Conservation (phyloP, 306 rosid species). For the Citrullus mucosospermus region DNA sequence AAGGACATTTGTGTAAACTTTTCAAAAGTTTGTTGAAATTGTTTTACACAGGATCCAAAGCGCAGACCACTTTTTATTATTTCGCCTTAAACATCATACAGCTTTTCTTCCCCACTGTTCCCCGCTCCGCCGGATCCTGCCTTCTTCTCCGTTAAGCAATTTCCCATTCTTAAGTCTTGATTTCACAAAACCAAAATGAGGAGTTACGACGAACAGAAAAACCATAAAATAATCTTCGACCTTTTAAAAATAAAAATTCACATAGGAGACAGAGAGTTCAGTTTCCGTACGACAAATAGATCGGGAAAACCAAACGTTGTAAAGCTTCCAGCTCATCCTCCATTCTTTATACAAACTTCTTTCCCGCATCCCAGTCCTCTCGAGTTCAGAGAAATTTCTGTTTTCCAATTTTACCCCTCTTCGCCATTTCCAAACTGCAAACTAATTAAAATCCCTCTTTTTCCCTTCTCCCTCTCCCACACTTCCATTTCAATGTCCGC, state of each 20-base stretch:
- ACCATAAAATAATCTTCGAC: background rate
- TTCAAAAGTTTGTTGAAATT: too few species aligned
- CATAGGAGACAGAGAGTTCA: background rate
- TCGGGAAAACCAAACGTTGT: conserved; percentile 5
- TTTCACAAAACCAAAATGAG: background rate
- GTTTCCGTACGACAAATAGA: background rate
- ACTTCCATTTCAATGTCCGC: conserved; percentile 23
- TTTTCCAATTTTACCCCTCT: background rate
- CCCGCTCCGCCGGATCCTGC: too few species aligned
- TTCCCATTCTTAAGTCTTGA: too few species aligned
- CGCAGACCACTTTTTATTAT: too few species aligned
- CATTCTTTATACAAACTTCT: background rate
- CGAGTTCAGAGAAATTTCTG: background rate
- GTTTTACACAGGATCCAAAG: too few species aligned
- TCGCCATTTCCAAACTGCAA: background rate
- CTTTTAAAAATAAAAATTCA: too few species aligned
- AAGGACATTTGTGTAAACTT: too few species aligned
- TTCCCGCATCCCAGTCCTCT: background rate
- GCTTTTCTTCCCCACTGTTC: too few species aligned
- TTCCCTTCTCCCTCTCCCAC: background rate
- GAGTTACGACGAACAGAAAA: background rate
- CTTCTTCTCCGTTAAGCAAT: too few species aligned
- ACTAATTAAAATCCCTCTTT: background rate
- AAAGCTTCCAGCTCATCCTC: background rate
- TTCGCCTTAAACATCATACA: too few species aligned